Base-by-base conservation (phyloP, 2,329 filamentous ascomycete genomes). In the Metarhizium album region DNA sequence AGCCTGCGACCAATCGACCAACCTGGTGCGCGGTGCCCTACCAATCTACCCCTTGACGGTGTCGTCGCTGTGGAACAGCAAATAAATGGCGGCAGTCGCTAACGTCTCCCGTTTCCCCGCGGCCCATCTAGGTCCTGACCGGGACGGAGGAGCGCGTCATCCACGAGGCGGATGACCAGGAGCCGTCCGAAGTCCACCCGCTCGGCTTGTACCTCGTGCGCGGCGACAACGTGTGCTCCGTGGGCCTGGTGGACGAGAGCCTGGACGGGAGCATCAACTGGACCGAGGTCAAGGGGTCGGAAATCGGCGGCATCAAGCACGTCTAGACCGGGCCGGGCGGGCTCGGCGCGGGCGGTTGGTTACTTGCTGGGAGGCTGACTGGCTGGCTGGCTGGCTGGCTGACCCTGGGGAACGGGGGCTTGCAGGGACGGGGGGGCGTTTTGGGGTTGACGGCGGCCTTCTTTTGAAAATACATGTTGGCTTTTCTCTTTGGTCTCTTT, bases 191-290 rank as follows among this genome's bases (percentile, higher is more conserved):
- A 52, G 82, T 93, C 64, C 83, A 93, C 18, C 82, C 86, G 4
- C 81, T 96, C 55, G 93, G 93, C 1, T 71, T 97, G 5, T 97
- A 96, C 66, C 78, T 98, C 52, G 87, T 98, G 52, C 80, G 93
- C 53, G 93, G 93, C 48, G 93, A 98, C 66, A 96, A 94, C 63
- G 91, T 98, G 46, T 90, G 90, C 55, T 77, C 94, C 16, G 87
- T 93, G 52, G 93, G 93, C 2, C 74, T 94, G 52, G 84, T 98
- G 31, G 90, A 98, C 66, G 90, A 95, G 68, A 79, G 86, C 59
- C 73, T 97, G 53, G 93, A 98, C 70, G 79, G 76, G 38, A 90
- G 85, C 60, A 97, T 98, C 64, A 84, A 96, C 70, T 98, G 93
- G 93, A 76, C 78, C 20, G 84, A 94, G 67, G 93, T 98, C 38